phyloP scores from a whole-genome alignment of 768 basidiomycete species.

The Dictyophora rubrovolvata region DNA sequence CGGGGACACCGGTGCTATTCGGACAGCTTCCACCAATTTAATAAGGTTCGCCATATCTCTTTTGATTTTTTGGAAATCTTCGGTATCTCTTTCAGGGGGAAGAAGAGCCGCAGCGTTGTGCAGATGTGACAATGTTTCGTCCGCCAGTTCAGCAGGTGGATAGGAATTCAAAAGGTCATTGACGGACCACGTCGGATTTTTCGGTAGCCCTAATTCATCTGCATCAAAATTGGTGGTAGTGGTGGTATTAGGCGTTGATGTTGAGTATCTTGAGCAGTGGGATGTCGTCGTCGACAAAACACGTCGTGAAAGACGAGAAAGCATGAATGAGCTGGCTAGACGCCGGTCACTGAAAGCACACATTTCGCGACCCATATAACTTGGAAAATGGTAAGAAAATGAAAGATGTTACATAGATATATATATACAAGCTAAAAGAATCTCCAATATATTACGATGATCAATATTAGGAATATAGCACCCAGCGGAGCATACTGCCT shows the following conservation, averaged over 20 bases:
- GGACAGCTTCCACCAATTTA: constrained; percentile 70
- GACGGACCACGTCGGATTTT: constrained; percentile 71
- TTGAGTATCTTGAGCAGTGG: neutral
- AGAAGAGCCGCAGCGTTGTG: constrained; percentile 65
- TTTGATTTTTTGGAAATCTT: constrained; percentile 41
- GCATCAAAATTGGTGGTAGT: constrained; percentile 19
- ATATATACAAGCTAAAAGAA: constrained; percentile 37
- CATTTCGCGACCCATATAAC: neutral
- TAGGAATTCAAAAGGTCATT: constrained; percentile 68
- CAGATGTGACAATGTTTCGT: constrained; percentile 48
- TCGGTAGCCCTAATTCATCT: constrained; percentile 57
- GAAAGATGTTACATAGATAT: constrained; percentile 1
- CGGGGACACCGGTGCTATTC: constrained; percentile 16
- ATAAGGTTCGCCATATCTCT: constrained; percentile 60
- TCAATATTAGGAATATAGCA: constrained; percentile 66
- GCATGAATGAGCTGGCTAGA: neutral
- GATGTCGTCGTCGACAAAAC: neutral
- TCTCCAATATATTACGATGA: constrained; percentile 73
- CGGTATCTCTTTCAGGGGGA: constrained; percentile 51
- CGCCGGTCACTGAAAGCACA: neutral
- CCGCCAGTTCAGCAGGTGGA: constrained; percentile 50
- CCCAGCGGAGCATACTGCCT: constrained; percentile 93
- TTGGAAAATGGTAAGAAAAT: neutral
- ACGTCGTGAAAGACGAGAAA: neutral
- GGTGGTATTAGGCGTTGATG: neutral